Base-by-base conservation (phyloP, 805 yeast species). In the Tetrapisispora arboricola region DNA sequence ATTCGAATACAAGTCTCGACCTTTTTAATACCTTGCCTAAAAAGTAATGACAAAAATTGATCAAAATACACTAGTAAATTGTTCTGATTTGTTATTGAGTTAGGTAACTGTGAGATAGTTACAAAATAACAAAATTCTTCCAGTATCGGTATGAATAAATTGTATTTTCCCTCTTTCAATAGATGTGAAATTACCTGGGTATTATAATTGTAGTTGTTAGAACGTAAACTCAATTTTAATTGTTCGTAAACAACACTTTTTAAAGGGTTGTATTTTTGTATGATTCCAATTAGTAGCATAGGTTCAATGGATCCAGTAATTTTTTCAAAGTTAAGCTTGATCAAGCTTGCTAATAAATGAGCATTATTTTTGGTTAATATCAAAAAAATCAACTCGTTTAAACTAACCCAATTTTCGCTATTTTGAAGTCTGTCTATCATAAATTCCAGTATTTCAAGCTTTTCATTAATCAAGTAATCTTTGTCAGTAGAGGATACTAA, bases 91-190 rank as follows among this genome's bases (percentile, higher is more conserved):
- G 17, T 15, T 7, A 2, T 6, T 3, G 27, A 3, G 3, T 4
- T 9, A 13, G 12, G 7, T 3, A 21, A 13, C 7, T 38, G 33
- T 7, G 16, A 17, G 2, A 20, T n/a, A 10, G 39, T 36, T 21
- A 36, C 2, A 11, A 29, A 36, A 9, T 4, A 11, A 16, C 39
- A 36, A 21, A 36, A 36, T 29, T 36, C 39, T 5, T 36, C 32
- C 5, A 28, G 4, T 11, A 28, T 28, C 29, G 27, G 34, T 21
- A 10, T 11, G 17, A 28, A 29, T n/a, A 29, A 7, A 10, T 36
- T 12, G 29, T 20, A 28, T 22, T 16, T 36, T 15, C n/a, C 4
- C n/a, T 29, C 25, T 9, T 28, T 29, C 10, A 36, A 5, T 15
- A 36, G 18, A 2, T 16, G 20, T 8, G 19, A 16, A 16, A 29